Percentiles rank a stretch among this genome's conserved stretches.
Conservation (phyloP, 805 yeast species). For the Nakazawaea populi region DNA sequence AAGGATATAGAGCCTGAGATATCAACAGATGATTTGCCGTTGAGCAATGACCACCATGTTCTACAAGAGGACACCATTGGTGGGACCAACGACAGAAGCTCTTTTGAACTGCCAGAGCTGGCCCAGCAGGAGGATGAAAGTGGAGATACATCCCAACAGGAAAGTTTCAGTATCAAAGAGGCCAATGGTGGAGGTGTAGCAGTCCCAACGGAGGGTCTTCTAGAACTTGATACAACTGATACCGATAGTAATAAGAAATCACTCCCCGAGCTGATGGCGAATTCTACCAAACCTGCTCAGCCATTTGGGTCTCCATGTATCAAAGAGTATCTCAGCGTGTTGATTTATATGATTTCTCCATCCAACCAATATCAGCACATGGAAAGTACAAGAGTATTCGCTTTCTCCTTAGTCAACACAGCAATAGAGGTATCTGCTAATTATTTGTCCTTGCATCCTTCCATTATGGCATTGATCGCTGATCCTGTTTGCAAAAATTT, state of each 20-base stretch:
- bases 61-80: conserved; percentile 60
- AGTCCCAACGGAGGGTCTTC: neutral
- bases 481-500: conserved; percentile 84
- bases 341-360: conserved; percentile 78
- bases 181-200: conserved; percentile 7
- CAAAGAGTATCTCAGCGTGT: conserved; percentile 67
- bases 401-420: conserved; percentile 66
- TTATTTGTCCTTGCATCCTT: conserved; percentile 53
- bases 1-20: conserved; percentile 42
- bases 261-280: neutral
- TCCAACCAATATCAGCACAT: conserved; percentile 79
- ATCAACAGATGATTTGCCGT: conserved; percentile 23
- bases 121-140: conserved; percentile 1
- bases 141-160: neutral
- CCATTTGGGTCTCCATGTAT: conserved; percentile 73
- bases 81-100: conserved; percentile 26
- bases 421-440: conserved; percentile 80
- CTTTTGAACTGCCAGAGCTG: neutral
- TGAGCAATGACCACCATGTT: conserved; percentile 20
- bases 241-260: neutral
- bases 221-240: neutral
- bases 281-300: conserved; percentile 11
- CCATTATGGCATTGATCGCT: conserved; percentile 60
- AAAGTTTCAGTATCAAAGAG: neutral
- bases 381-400: conserved; percentile 81